Evolutionary conservation across 139 green algal genomes (phyloP).

Genomic region (Tetraselmis striata): DNA sequence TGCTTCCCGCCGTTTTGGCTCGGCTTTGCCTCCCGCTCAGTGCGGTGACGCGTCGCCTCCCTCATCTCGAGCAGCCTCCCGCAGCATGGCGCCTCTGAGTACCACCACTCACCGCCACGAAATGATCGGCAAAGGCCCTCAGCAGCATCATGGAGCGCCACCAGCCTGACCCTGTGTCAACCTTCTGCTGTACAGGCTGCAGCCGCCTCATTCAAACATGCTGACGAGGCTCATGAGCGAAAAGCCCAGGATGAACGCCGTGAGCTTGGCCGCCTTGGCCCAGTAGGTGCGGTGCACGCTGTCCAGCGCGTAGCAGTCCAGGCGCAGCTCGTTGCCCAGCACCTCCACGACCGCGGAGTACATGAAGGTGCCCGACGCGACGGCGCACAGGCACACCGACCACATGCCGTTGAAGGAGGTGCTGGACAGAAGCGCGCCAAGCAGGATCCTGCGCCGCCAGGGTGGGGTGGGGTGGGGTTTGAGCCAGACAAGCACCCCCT

Average conservation of each 20-base stretch:
- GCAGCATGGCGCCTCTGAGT: too few relatives aligned
- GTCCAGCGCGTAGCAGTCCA: neutral
- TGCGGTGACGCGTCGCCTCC: too few relatives aligned
- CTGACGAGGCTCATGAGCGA: neutral
- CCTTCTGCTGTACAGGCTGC: too few relatives aligned
- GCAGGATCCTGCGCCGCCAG: neutral
- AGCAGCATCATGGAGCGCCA: too few relatives aligned
- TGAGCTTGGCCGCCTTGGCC: neutral
- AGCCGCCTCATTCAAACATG: neutral
- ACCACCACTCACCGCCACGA: too few relatives aligned
- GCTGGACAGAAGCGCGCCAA: neutral
- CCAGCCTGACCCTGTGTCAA: too few relatives aligned
- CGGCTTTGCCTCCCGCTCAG: too few relatives aligned
- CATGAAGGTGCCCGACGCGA: neutral
- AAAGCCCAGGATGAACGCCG: neutral
- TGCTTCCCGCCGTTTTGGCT: too few relatives aligned
- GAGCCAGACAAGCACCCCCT: too few relatives aligned
- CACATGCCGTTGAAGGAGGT: neutral
- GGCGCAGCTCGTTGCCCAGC: neutral
- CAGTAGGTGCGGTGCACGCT: neutral
- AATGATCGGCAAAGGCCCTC: too few relatives aligned
- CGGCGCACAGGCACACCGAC: neutral
- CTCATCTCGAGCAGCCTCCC: too few relatives aligned
- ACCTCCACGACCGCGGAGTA: neutral
- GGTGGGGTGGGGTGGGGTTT: too few relatives aligned